Evolutionary conservation across 441 rosid species (phyloP).

Genomic region (California macrophylla): DNA sequence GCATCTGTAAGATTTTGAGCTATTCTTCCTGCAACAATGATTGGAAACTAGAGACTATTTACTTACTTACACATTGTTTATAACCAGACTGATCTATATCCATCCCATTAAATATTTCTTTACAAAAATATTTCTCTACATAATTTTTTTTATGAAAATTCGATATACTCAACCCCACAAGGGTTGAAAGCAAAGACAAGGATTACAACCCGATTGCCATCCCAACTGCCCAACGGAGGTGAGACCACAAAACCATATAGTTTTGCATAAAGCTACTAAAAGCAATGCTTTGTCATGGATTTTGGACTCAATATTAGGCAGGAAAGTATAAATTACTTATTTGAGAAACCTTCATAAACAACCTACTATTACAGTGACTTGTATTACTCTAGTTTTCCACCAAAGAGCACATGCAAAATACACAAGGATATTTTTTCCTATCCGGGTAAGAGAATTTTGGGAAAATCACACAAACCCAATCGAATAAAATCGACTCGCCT

Average conservation of each 20-base stretch:
- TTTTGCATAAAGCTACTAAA: neutral
- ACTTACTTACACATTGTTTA: too few relatives aligned
- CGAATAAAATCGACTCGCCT: conserved; percentile 5
- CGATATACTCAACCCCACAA: too few relatives aligned
- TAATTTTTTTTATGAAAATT: too few relatives aligned
- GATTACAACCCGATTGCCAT: too few relatives aligned
- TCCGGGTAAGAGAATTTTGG: conserved; percentile 10
- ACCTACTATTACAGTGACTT: neutral
- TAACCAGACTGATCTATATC: too few relatives aligned
- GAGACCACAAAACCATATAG: too few relatives aligned
- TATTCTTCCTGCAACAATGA: too few relatives aligned
- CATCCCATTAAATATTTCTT: neutral
- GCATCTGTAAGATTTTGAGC: neutral
- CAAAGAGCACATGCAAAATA: neutral
- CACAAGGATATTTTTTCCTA: neutral
- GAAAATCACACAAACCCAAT: conserved; percentile 21
- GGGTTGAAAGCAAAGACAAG: too few relatives aligned
- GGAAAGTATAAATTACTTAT: neutral
- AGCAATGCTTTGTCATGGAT: neutral
- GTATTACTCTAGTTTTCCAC: neutral
- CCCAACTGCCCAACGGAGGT: too few relatives aligned
- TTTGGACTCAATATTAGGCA: neutral
- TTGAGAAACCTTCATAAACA: neutral
- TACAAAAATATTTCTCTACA: too few relatives aligned
- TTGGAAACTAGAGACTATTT: too few relatives aligned